Evolutionary conservation across 768 basidiomycete genomes (phyloP), one percentile per base, ranked within the genome.

Genomic region (Collybia nuda): DNA sequence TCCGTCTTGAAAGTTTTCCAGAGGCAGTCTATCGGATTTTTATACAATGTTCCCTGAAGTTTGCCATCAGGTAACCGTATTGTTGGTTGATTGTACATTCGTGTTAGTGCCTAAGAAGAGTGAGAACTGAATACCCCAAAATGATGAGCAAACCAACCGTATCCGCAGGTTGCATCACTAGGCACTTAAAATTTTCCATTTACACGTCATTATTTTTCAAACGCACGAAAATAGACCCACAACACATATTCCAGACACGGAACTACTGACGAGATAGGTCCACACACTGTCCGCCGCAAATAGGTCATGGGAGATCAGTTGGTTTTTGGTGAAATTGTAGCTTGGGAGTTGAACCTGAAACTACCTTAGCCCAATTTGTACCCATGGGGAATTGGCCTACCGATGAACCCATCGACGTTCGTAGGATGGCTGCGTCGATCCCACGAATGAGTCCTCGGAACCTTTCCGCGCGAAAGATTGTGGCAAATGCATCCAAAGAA

Each of bases 11-110:
- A 80, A 0, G 97, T 99, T 76, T 97, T 98, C 91, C 90, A 96
- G 44, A 99, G 73, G 71, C 96, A 98, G 60, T 98, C 94, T 59
- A 98, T 85, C 3, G 95, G 95, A 62, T 89, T 94, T 66, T 80
- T 89, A 71, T 98, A 97, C 17, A 95, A 70, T 1, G 82, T 73
- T 11, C 93, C 95, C 54, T 82, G 79, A 23, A 81, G 64, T 57
- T 73, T 84, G 28, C 93, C 93, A 57, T 88, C 77, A 2, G 88
- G 84, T 32, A 84, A 76, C 40, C 72, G 71, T 57, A 75, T 76
- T 0, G 92, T 93, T 8, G 92, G 90, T 75, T 96, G 97, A 63
- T 98, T 98, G 67, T 98, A 99, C 80, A 98, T 85, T 50, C 97
- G 80, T 6, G 97, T 98, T 43, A 98, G 69, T 44, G 90, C 88